Base-by-base conservation (phyloP, 306 rosid species). In the Elaeagnus macrophylla region DNA sequence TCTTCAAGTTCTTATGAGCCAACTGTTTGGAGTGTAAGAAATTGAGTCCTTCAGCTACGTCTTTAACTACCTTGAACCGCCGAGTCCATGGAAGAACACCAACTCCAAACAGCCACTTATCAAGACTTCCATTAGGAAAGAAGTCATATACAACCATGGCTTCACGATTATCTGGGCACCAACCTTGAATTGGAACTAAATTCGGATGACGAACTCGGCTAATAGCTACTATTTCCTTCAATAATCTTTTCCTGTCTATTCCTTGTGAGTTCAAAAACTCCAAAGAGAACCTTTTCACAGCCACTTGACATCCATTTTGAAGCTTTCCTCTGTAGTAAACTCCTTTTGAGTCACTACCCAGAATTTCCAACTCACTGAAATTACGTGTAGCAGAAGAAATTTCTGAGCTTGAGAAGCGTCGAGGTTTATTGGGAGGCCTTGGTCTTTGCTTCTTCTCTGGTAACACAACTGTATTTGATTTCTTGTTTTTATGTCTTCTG, bases 41-140 rank as follows among this genome's bases (percentile, higher is more conserved):
- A 50, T 40, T 39, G 10, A 61, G 7, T 13, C 56, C 56, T 39
- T 50, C 19, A 3, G 56, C 50, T 10, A 51, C 37, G 6, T 61
- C 66, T 50, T 61, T 49, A 1, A 61, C 40, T 48, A 61, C 32
- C 19, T 50, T 17, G 57, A 39, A 7, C 25, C 57, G 56, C 38
- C 20, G 25, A 39, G 40, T 50, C 66, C 57, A 50, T 0, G 66
- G 66, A 20, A 61, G 45, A 42, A 37, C 39, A 13, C 57, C 57
- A 5, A 39, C 7, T 39, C 56, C 66, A 18, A 38, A 61, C 15
- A 61, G 2, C 66, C 66, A 61, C 10, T 7, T 17, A 8, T 49
- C 57, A 32, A 61, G 40, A 40, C 41, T 50, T 49, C 57, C 50
- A 6, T 49, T 49, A 7, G 12, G 25, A 9, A 37, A 61, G 16